Evolutionary conservation across 1,139 yeast species (phyloP).

Genomic region (Hyphopichia buzzinii): DNA sequence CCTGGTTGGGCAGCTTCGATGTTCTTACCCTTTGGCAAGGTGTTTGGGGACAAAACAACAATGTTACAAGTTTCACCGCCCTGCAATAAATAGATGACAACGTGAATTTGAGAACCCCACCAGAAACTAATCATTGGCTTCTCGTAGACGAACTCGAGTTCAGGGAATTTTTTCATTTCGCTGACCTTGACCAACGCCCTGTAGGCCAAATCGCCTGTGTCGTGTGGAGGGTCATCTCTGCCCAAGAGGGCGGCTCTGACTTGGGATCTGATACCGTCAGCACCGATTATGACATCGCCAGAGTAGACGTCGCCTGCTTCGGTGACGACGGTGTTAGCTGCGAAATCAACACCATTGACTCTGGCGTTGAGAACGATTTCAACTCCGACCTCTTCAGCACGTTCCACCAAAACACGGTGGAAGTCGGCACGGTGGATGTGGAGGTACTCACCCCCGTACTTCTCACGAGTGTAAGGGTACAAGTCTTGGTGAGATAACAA

Average conservation of each 20-base stretch:
- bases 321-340: conserved; percentile 18
- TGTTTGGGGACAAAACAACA: conserved; percentile 23
- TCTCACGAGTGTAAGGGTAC: conserved; percentile 17
- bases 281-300: conserved; percentile 35
- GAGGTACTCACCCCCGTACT: conserved; percentile 21
- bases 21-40: conserved; percentile 17
- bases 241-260: conserved; percentile 10
- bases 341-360: conserved; percentile 21
- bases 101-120: conserved; percentile 16
- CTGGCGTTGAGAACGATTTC: conserved; percentile 17
- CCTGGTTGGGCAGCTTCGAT: conserved; percentile 18
- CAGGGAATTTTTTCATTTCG: too few species aligned
- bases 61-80: conserved; percentile 14
- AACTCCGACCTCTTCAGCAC: conserved; percentile 23
- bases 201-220: too few species aligned
- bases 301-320: conserved; percentile 17
- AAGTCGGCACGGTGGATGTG: conserved; percentile 31
- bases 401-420: conserved; percentile 20
- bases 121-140: conserved; percentile 21
- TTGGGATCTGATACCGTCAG: conserved; percentile 34
- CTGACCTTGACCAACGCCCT: too few species aligned
- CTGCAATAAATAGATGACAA: conserved; percentile 28
- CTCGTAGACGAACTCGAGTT: too few species aligned
- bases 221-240: conserved; percentile 3
- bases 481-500: conserved; percentile 19